A percentile compares a stretch with the other conserved stretches of the same genome.
phyloP scores from a whole-genome alignment of 176 grass and related monocot species.

The Saccharum spontaneum region DNA sequence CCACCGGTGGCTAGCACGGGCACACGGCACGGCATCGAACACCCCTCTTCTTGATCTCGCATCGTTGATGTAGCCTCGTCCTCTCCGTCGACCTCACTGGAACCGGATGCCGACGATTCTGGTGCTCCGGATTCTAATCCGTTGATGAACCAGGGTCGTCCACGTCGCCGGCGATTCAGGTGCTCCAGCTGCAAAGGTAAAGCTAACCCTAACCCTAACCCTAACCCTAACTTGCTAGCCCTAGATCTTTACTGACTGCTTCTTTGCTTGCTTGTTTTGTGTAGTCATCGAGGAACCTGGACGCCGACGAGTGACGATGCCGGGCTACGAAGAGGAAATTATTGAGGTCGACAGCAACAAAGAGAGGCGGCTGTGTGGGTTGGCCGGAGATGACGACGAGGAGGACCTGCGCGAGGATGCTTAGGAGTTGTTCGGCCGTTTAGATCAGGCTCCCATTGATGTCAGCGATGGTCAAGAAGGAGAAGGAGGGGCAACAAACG shows the following conservation, averaged over 20 bases:
- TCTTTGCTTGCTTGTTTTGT: not conserved
- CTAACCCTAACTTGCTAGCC: too few relatives aligned
- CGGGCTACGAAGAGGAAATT: not conserved
- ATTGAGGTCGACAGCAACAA: not conserved
- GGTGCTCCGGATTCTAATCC: not conserved
- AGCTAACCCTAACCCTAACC: too few relatives aligned
- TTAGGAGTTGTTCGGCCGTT: too few relatives aligned
- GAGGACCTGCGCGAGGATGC: too few relatives aligned
- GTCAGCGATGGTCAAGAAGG: too few relatives aligned
- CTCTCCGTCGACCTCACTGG: too few relatives aligned
- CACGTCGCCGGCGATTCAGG: not conserved
- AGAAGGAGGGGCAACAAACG: too few relatives aligned
- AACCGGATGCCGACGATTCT: rapidly evolving
- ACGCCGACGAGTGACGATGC: not conserved
- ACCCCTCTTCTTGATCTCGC: not conserved
- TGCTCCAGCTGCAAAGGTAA: not conserved
- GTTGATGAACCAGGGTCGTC: not conserved
- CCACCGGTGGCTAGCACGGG: too few relatives aligned
- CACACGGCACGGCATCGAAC: too few relatives aligned
- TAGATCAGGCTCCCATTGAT: too few relatives aligned
- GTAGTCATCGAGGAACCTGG: not conserved
- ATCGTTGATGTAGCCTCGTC: not conserved
- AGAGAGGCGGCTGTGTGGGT: not conserved
- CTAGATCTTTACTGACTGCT: not conserved
- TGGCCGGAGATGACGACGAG: too few relatives aligned